These are phyloP conservation scores for Tetracentron sinense DNA, from an alignment of 164 flowering plant species.

Conservation along the genomic window DNA sequence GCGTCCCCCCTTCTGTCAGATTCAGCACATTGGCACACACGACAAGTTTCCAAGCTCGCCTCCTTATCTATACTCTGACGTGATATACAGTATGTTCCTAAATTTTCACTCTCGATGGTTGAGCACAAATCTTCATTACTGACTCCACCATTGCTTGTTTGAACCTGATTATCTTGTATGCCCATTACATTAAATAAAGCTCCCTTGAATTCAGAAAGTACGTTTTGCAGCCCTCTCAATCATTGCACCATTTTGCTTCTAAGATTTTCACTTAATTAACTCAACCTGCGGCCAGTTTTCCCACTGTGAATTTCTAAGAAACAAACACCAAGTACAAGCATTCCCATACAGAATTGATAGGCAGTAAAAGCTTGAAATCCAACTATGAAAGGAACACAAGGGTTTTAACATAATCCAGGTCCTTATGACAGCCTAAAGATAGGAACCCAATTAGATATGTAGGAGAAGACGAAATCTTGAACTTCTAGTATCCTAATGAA, in stretches of 20 bases:
- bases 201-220: background rate
- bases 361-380: background rate
- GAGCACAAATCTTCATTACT: conserved; percentile 21
- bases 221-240: background rate
- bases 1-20: conserved; percentile 82
- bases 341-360: conserved; percentile 1
- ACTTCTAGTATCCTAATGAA: background rate
- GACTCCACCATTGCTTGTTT: conserved; percentile 15
- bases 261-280: background rate
- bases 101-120: conserved; percentile 22
- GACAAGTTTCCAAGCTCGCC: conserved; percentile 50
- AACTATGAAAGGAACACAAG: conserved; percentile 1
- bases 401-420: background rate
- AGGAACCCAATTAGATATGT: background rate
- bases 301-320: conserved; percentile 5
- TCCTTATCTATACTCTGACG: conserved; percentile 47
- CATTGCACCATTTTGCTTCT: conserved; percentile 15
- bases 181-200: conserved; percentile 20
- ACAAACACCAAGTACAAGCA: background rate
- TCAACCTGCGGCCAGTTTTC: background rate
- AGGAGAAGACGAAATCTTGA: background rate
- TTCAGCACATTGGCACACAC: conserved; percentile 90
- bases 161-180: conserved; percentile 14
- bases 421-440: background rate
- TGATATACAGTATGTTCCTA: conserved; percentile 21